Percentiles rank a stretch among this genome's conserved stretches.
phyloP scores from a whole-genome alignment of 768 basidiomycete species.

The Tulasnella sp. region DNA sequence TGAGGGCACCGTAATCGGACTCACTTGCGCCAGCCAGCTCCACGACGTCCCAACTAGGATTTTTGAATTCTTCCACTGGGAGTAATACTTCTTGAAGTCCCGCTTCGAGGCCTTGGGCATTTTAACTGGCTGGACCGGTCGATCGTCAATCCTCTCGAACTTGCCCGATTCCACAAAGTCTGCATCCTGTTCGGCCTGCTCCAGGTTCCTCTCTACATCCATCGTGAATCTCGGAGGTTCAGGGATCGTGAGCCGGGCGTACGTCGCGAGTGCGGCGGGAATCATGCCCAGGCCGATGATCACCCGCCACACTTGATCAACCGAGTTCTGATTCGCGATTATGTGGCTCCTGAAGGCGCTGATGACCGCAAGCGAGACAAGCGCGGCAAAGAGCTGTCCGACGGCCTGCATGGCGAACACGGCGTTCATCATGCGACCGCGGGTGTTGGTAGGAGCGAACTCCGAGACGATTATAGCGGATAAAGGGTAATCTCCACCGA shows the following conservation, averaged over 20 bases:
- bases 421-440: slow-evolving; percentile 21
- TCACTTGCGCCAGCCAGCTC: slow-evolving; percentile 31
- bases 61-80: slow-evolving; percentile 20
- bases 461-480: slow-evolving; percentile 20
- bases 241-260: slow-evolving; percentile 26
- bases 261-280: slow-evolving; percentile 22
- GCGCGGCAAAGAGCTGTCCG: neutral
- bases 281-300: slow-evolving; percentile 21
- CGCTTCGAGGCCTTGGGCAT: slow-evolving; percentile 19
- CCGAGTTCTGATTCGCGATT: slow-evolving; percentile 18
- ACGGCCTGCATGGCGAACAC: slow-evolving; percentile 20
- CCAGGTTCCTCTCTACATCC: slow-evolving; percentile 21
- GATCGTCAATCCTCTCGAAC: slow-evolving; percentile 17
- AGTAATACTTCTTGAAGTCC: slow-evolving; percentile 19
- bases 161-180: slow-evolving; percentile 21
- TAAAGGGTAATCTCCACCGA: slow-evolving; percentile 21
- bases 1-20: no score
- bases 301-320: slow-evolving; percentile 37
- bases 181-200: slow-evolving; percentile 17
- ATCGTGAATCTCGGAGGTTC: slow-evolving; percentile 20
- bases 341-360: slow-evolving; percentile 1
- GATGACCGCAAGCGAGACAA: neutral
- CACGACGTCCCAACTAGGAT: slow-evolving; percentile 19
- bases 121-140: slow-evolving; percentile 15
- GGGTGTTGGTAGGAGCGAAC: slow-evolving; percentile 20